Evolutionary conservation across 768 basidiomycete genomes (phyloP).

Genomic region (Pulveroboletus sp.): DNA sequence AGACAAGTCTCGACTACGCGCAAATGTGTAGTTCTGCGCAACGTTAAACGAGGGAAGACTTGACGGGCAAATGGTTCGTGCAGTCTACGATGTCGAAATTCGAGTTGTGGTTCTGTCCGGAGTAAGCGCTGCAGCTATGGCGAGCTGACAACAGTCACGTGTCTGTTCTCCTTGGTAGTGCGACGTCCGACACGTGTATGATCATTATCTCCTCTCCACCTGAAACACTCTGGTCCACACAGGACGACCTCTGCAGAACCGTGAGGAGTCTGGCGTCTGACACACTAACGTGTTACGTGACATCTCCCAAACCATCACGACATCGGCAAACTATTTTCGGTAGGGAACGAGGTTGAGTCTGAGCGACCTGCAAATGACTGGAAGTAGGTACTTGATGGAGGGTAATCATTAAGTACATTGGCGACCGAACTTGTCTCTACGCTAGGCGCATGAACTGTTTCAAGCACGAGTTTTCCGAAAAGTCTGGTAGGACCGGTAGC

Average conservation of each 20-base stretch:
- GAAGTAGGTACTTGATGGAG: neutral
- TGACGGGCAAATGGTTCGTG: neutral
- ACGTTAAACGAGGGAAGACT: neutral
- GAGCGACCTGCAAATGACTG: neutral
- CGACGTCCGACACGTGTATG: no score
- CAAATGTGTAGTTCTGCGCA: no score
- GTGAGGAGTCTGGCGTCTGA: no score
- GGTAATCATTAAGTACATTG: slow-evolving; percentile 1
- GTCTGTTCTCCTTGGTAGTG: neutral
- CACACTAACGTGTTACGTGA: no score
- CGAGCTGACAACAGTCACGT: neutral
- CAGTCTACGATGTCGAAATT: neutral
- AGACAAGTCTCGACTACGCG: neutral
- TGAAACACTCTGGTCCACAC: no score
- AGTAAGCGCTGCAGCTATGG: neutral
- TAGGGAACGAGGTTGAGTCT: neutral
- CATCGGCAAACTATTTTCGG: no score
- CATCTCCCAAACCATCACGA: neutral
- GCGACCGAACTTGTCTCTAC: slow-evolving; percentile 7
- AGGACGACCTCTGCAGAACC: no score
- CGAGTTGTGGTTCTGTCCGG: neutral
- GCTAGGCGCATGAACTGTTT: slow-evolving; percentile 25
- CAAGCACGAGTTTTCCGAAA: slow-evolving; percentile 26
- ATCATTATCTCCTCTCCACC: no score
- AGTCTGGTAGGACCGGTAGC: slow-evolving; percentile 12